Percentiles rank a stretch among this genome's conserved stretches.
phyloP scores from a whole-genome alignment of 371 early-diverging fungal genomes.

The Antonospora locustae region DNA sequence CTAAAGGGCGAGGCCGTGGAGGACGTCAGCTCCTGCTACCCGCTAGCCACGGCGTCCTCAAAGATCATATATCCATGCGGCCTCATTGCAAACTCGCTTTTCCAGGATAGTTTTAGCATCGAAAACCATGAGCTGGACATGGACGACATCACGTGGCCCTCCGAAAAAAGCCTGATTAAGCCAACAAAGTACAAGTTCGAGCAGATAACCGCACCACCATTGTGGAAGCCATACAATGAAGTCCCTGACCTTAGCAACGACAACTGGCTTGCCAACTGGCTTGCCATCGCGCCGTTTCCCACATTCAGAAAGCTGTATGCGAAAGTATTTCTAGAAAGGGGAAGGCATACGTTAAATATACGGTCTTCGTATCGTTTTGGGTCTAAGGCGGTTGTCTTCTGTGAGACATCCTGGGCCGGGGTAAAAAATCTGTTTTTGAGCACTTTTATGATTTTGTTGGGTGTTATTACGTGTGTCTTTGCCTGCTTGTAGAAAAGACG shows the following conservation, averaged over 20 bases:
- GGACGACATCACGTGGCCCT: slow-evolving; percentile 71
- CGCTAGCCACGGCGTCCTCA: slow-evolving; percentile 51
- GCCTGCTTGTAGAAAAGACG: too few species aligned
- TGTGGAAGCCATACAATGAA: slow-evolving; percentile 32
- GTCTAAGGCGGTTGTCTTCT: slow-evolving; percentile 22
- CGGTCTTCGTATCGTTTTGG: slow-evolving; percentile 22
- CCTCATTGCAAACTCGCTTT: slow-evolving; percentile 82
- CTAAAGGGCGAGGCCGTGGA: slow-evolving; percentile 60
- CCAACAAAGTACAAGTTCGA: slow-evolving; percentile 57
- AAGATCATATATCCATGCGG: slow-evolving; percentile 82
- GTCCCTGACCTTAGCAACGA: slow-evolving; percentile 57
- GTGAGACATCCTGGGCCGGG: slow-evolving; percentile 21
- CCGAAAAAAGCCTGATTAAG: slow-evolving; percentile 57
- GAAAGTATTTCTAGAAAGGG: slow-evolving; percentile 38
- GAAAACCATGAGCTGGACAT: slow-evolving; percentile 56
- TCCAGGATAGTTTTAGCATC: slow-evolving; percentile 60
- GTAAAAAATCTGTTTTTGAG: slow-evolving; percentile 38
- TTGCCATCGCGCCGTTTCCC: slow-evolving; percentile 80
- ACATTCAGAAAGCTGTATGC: slow-evolving; percentile 86
- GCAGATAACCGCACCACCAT: slow-evolving; percentile 54
- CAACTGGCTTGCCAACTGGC: slow-evolving; percentile 87
- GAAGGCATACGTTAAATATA: slow-evolving; percentile 33
- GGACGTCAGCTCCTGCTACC: slow-evolving; percentile 54
- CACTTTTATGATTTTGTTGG: slow-evolving; percentile 16
- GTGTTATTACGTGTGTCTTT: too few species aligned